These are phyloP conservation scores for Kwoniella pini DNA, from an alignment of 768 basidiomycete species.

Conservation along the genomic window DNA sequence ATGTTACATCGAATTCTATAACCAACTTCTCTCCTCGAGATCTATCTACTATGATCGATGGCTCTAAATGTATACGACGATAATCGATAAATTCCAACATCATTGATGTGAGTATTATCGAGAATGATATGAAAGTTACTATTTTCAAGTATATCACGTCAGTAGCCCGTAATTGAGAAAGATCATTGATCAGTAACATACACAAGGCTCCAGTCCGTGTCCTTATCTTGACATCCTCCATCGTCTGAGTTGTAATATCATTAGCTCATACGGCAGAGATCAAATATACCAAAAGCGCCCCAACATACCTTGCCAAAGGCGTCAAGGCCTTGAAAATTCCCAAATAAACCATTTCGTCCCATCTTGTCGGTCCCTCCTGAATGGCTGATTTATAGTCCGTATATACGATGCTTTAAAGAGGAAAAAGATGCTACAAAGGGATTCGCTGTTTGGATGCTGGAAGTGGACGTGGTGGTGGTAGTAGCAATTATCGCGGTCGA, in stretches of 20 bases:
- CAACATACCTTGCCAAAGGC: constrained; percentile 93
- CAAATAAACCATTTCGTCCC: constrained; percentile 55
- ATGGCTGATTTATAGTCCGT: background rate
- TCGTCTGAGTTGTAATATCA: constrained; percentile 65
- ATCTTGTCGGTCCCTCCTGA: constrained; percentile 30
- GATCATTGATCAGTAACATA: constrained; percentile 56
- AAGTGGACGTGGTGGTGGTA: constrained; percentile 4
- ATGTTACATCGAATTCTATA: constrained; percentile 87
- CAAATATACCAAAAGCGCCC: background rate
- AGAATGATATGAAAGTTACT: constrained; percentile 91
- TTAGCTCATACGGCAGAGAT: background rate
- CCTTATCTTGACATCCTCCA: constrained; percentile 99
- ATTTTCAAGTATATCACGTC: background rate
- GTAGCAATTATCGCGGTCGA: too few species aligned
- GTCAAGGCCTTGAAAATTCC: constrained; percentile 79
- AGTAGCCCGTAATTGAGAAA: background rate
- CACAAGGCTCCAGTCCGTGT: constrained; percentile 89
- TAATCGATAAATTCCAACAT: constrained; percentile 96
- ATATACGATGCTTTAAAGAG: too few species aligned
- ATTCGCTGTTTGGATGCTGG: background rate
- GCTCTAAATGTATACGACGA: constrained; percentile 75
- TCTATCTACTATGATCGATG: constrained; percentile 90
- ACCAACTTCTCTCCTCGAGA: constrained; percentile 92
- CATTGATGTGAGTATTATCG: constrained; percentile 87
- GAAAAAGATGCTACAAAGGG: background rate